Evolutionary conservation across 805 yeast species (phyloP).

Genomic region (Lachancea waltii): DNA sequence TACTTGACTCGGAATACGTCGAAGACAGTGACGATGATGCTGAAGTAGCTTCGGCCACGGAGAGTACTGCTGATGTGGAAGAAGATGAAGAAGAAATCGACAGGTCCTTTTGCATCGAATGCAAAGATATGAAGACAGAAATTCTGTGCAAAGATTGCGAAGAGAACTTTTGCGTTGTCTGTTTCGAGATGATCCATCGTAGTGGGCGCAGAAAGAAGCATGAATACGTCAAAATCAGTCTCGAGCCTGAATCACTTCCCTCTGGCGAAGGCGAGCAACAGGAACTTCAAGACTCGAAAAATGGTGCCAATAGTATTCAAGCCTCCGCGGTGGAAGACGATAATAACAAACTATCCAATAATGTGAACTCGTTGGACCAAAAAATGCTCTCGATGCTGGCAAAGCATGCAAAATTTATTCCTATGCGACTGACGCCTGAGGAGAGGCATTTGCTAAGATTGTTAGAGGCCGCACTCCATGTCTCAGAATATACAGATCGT

Average conservation of each 20-base stretch:
- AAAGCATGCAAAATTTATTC: slow-evolving; percentile 49
- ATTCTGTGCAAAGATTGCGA: slow-evolving; percentile 55
- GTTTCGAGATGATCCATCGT: slow-evolving; percentile 61
- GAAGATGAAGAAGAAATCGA: slow-evolving; percentile 28
- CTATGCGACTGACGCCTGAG: slow-evolving; percentile 58
- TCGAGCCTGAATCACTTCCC: slow-evolving; percentile 14
- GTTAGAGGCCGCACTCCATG: slow-evolving; percentile 70
- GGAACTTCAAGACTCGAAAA: slow-evolving; percentile 15
- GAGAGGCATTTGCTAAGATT: slow-evolving; percentile 64
- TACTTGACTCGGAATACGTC: slow-evolving; percentile 35
- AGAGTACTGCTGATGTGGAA: slow-evolving; percentile 20
- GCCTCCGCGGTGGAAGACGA: slow-evolving; percentile 16
- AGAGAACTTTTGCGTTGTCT: slow-evolving; percentile 63
- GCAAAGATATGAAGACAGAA: slow-evolving; percentile 67
- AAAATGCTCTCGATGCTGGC: slow-evolving; percentile 36
- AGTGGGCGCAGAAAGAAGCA: slow-evolving; percentile 57
- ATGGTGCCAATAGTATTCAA: slow-evolving; percentile 9
- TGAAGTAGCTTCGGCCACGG: slow-evolving; percentile 14
- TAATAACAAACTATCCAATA: slow-evolving; percentile 16
- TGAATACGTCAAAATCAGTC: slow-evolving; percentile 25
- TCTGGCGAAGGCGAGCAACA: slow-evolving; percentile 14
- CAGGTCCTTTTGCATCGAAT: slow-evolving; percentile 54
- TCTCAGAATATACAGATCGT: slow-evolving; percentile 72
- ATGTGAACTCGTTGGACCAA: slow-evolving; percentile 19
- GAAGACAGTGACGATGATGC: slow-evolving; percentile 29